phyloP scores from a whole-genome alignment of 495 filamentous ascomycete species.

The Penicillium silybi region DNA sequence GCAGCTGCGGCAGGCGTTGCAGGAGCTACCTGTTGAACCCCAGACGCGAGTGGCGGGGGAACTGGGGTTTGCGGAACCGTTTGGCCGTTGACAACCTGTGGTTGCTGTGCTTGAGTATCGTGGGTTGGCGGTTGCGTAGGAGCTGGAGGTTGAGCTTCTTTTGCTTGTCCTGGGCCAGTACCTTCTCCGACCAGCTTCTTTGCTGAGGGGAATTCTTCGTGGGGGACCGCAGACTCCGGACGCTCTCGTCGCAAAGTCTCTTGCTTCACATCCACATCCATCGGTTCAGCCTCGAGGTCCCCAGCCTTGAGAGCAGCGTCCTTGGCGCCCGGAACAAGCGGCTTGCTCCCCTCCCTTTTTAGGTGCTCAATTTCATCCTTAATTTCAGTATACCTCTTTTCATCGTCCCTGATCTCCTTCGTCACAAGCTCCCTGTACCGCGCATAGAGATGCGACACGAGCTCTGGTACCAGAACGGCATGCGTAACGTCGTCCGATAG shows the following conservation, averaged over 20 bases:
- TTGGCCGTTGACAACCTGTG: conserved; percentile 34
- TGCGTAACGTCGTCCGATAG: conserved; percentile 60
- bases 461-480: conserved; percentile 58
- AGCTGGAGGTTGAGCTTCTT: conserved; percentile 10
- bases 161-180: conserved; percentile 1
- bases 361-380: conserved; percentile 65
- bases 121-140: conserved; percentile 9
- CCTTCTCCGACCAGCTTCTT: background rate
- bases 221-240: background rate
- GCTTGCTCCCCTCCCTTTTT: conserved; percentile 54
- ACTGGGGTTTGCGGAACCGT: conserved; percentile 18
- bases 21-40: conserved; percentile 15
- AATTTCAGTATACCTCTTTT: conserved; percentile 60
- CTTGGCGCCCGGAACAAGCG: conserved; percentile 9
- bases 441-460: conserved; percentile 70
- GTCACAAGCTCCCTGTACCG: conserved; percentile 66
- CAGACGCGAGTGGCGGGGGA: conserved; percentile 33
- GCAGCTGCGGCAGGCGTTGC: conserved; percentile 19
- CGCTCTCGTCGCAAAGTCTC: conserved; percentile 17
- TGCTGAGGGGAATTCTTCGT: background rate
- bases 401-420: conserved; percentile 67
- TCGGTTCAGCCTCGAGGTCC: conserved; percentile 27
- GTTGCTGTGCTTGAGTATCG: conserved; percentile 23
- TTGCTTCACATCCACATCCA: conserved; percentile 32
- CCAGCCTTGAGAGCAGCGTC: conserved; percentile 16